Percentiles rank a stretch among this genome's conserved stretches.
phyloP scores from a whole-genome alignment of 805 yeast genomes.

The Ascoidea rubescens region DNA sequence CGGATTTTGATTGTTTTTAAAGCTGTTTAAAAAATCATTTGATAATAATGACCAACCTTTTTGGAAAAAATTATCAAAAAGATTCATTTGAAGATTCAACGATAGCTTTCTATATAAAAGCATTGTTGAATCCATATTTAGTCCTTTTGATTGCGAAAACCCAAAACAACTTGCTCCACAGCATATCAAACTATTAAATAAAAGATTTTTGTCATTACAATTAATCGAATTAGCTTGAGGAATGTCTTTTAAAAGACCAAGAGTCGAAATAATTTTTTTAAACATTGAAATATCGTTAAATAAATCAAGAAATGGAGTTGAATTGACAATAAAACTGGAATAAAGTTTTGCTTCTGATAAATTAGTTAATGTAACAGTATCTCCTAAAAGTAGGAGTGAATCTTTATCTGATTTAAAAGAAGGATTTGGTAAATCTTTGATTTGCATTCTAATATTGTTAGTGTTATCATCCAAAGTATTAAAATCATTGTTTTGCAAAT shows the following conservation, averaged over 20 bases:
- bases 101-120: background rate
- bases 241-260: background rate
- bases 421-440: background rate
- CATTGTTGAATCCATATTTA: background rate
- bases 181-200: background rate
- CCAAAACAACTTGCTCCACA: background rate
- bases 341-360: background rate
- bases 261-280: background rate
- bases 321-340: background rate
- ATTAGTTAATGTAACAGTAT: background rate
- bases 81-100: background rate
- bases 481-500: no score
- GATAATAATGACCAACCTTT: background rate
- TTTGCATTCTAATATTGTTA: no score
- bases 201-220: background rate
- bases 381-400: background rate
- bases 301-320: background rate
- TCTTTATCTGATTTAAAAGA: background rate
- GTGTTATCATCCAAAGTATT: no score
- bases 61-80: background rate
- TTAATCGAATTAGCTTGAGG: background rate
- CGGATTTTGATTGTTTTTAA: background rate
- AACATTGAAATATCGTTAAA: background rate
- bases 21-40: background rate
- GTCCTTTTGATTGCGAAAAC: background rate